Evolutionary conservation across 2,329 filamentous ascomycete genomes (phyloP).

Genomic region (Samsoniella hepiali): DNA sequence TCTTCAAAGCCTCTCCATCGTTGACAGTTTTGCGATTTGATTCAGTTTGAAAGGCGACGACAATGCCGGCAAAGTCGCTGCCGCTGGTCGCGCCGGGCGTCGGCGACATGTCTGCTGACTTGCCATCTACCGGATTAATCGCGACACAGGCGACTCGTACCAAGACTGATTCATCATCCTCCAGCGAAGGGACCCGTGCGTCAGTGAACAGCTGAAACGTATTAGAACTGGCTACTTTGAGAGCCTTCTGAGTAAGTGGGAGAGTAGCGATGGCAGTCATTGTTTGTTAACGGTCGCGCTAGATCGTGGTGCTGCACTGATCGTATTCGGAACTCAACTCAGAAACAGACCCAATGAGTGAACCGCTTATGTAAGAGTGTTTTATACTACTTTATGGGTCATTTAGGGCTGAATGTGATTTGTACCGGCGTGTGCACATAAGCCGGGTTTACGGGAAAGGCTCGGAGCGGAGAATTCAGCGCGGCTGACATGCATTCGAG

Average conservation of each 20-base stretch:
- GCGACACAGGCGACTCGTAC: slow-evolving; percentile 4
- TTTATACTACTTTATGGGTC: neutral
- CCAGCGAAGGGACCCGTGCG: neutral
- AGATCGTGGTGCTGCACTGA: too few relatives aligned
- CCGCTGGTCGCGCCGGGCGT: slow-evolving; percentile 1
- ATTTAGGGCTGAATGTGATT: too few relatives aligned
- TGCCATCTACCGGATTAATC: slow-evolving; percentile 15
- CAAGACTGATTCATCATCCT: neutral
- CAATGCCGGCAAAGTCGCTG: neutral
- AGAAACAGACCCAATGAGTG: too few relatives aligned
- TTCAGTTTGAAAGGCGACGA: neutral
- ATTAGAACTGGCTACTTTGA: neutral
- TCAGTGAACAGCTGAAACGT: neutral
- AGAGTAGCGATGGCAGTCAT: neutral
- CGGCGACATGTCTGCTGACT: slow-evolving; percentile 1
- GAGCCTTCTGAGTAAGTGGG: neutral
- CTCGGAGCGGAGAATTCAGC: neutral
- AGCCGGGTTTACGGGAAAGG: neutral
- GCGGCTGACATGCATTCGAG: neutral
- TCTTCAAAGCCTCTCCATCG: neutral
- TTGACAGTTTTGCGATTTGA: neutral
- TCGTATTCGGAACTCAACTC: neutral
- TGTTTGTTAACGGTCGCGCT: neutral
- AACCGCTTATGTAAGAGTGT: neutral
- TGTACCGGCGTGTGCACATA: neutral